Conservation (phyloP, 2,329 filamentous ascomycete genomes). For the Geosmithia putterillii region DNA sequence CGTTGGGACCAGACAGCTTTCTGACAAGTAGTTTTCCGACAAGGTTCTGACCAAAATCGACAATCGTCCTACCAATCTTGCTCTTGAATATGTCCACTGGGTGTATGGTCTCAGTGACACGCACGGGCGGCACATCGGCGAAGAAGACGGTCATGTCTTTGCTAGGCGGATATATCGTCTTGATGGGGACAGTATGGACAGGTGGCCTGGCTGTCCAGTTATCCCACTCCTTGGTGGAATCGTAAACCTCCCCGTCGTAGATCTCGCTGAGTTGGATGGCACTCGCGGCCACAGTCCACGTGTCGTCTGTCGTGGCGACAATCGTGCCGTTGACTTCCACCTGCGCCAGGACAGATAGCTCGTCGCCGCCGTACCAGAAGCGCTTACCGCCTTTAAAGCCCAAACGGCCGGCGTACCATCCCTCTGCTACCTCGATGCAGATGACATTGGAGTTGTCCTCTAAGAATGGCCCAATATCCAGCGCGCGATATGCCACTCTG, state of each 20-base stretch:
- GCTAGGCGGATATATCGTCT: conserved; percentile 14
- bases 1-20: conserved; percentile 18
- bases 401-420: conserved; percentile 32
- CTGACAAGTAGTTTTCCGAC: conserved; percentile 33
- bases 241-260: conserved; percentile 41
- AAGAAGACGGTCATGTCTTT: conserved; percentile 21
- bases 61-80: conserved; percentile 27
- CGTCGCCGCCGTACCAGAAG: conserved; percentile 22
- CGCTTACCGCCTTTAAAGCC: conserved; percentile 7
- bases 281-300: conserved; percentile 26
- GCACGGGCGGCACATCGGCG: conserved; percentile 30
- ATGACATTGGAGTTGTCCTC: conserved; percentile 18
- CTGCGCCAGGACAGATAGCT: conserved; percentile 20
- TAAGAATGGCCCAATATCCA: conserved; percentile 32
- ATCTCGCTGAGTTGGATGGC: conserved; percentile 44
- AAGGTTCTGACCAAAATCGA: conserved; percentile 48
- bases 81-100: conserved; percentile 16
- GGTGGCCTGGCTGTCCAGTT: conserved; percentile 12
- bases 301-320: conserved; percentile 20
- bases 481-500: conserved; percentile 38
- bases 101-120: conserved; percentile 17
- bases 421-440: conserved; percentile 31
- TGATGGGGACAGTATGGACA: conserved; percentile 13
- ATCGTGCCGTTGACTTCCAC: conserved; percentile 19
- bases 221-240: conserved; percentile 20